Evolutionary conservation across 2,329 filamentous ascomycete species (phyloP).

Genomic region (Ceratocystis alfenasii): DNA sequence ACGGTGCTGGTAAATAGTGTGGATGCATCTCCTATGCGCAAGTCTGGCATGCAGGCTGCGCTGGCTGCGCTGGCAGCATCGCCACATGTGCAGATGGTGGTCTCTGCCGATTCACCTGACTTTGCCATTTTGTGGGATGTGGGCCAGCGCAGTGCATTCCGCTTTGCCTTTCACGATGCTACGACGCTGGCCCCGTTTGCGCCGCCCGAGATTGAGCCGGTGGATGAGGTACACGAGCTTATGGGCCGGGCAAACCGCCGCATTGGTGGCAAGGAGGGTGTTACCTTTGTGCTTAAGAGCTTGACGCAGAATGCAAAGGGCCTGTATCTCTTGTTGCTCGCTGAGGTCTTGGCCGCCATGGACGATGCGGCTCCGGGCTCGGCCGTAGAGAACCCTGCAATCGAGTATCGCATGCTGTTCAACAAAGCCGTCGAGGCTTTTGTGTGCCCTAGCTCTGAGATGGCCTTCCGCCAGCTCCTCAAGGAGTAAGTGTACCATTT

Average conservation of each 20-base stretch:
- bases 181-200: slow-evolving; percentile 71
- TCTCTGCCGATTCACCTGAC: slow-evolving; percentile 76
- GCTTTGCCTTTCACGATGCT: slow-evolving; percentile 84
- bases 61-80: slow-evolving; percentile 68
- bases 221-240: slow-evolving; percentile 81
- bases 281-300: slow-evolving; percentile 79
- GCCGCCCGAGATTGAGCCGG: slow-evolving; percentile 57
- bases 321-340: slow-evolving; percentile 72
- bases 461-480: slow-evolving; percentile 83
- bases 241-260: slow-evolving; percentile 69
- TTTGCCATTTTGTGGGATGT: slow-evolving; percentile 86
- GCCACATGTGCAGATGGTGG: slow-evolving; percentile 57
- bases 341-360: slow-evolving; percentile 64
- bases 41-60: slow-evolving; percentile 54
- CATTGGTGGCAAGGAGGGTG: slow-evolving; percentile 79
- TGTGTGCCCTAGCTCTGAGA: slow-evolving; percentile 79
- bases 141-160: slow-evolving; percentile 66
- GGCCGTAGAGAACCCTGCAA: slow-evolving; percentile 41
- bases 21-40: slow-evolving; percentile 66
- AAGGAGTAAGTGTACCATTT: slow-evolving; percentile 57
- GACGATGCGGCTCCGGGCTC: slow-evolving; percentile 25
- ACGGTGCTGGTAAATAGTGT: slow-evolving; percentile 75
- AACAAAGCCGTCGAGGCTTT: slow-evolving; percentile 95
- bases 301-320: slow-evolving; percentile 85
- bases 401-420: slow-evolving; percentile 86